A percentile compares a stretch with the other conserved stretches of the same genome.
phyloP scores from a whole-genome alignment of 495 filamentous ascomycete species.

The Talaromyces nanjingensis region DNA sequence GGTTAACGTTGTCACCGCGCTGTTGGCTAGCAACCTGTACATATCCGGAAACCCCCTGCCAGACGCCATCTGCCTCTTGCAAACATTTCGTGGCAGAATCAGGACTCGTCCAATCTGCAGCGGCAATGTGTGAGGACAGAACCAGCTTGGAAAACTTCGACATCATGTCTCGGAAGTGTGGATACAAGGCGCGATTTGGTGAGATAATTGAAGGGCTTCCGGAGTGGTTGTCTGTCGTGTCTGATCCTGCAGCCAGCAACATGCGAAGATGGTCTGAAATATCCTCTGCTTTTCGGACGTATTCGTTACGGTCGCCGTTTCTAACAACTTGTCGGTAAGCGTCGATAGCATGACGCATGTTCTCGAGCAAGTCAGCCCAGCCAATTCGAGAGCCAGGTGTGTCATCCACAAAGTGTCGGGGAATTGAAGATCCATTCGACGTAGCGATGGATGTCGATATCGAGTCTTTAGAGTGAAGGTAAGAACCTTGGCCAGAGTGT shows the following conservation, averaged over 20 bases:
- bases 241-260: constrained; percentile 89
- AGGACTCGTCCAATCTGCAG: constrained; percentile 77
- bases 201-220: constrained; percentile 99
- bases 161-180: constrained; percentile 99
- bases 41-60: constrained; percentile 88
- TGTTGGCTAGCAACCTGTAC: constrained; percentile 92
- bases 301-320: constrained; percentile 75
- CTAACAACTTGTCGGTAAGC: constrained; percentile 78
- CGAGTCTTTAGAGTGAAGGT: neutral
- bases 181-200: constrained; percentile 91
- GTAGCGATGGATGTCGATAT: constrained; percentile 36
- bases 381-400: constrained; percentile 65
- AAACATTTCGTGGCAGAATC: constrained; percentile 92
- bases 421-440: constrained; percentile 55
- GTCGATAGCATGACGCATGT: constrained; percentile 84
- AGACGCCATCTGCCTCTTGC: constrained; percentile 90
- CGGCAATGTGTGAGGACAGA: constrained; percentile 95
- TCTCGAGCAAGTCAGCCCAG: constrained; percentile 82
- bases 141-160: constrained; percentile 98
- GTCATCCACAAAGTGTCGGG: constrained; percentile 81
- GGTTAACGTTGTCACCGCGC: constrained; percentile 77
- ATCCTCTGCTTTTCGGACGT: constrained; percentile 86
- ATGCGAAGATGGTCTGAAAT: constrained; percentile 94
- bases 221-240: constrained; percentile 96
- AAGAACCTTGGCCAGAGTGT: neutral